Evolutionary conservation across 1,284 basidiomycete species (phyloP).

Genomic region (Ustilago nuda): DNA sequence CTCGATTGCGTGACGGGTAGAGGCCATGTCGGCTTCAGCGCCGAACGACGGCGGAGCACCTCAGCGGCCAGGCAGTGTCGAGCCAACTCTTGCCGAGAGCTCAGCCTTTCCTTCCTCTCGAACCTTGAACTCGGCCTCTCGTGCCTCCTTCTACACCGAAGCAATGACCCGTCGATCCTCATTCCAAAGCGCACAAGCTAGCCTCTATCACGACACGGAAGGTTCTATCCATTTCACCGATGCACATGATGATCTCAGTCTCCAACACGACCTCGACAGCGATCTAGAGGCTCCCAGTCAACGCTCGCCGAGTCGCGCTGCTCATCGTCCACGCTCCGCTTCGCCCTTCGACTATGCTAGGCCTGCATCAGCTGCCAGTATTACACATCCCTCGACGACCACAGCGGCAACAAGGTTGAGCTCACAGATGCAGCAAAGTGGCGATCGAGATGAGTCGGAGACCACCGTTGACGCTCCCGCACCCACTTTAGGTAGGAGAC

Average conservation of each 20-base stretch:
- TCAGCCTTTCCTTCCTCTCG: slow-evolving; percentile 16
- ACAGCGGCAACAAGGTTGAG: not conserved
- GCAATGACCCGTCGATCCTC: slow-evolving; percentile 36
- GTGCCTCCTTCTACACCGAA: slow-evolving; percentile 33
- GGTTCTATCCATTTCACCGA: slow-evolving; percentile 26
- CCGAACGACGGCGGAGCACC: slow-evolving; percentile 9
- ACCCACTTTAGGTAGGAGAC: slow-evolving; percentile 6
- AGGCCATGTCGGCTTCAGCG: slow-evolving; percentile 18
- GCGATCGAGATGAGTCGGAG: slow-evolving; percentile 10
- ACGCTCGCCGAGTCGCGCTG: slow-evolving; percentile 12
- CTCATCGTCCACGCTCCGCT: slow-evolving; percentile 20
- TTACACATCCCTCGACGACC: slow-evolving; percentile 5
- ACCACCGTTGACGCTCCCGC: slow-evolving; percentile 16
- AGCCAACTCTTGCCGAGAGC: slow-evolving; percentile 9
- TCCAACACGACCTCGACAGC: slow-evolving; percentile 25
- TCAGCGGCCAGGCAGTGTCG: slow-evolving; percentile 8
- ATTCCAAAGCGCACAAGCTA: slow-evolving; percentile 32
- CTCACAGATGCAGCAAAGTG: not conserved
- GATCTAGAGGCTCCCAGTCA: slow-evolving; percentile 24
- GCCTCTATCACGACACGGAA: slow-evolving; percentile 40
- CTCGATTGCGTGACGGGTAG: not conserved
- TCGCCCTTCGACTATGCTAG: slow-evolving; percentile 15
- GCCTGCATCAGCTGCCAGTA: slow-evolving; percentile 8
- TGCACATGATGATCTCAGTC: slow-evolving; percentile 13
- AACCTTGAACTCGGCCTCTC: slow-evolving; percentile 34